A percentile compares a stretch with the other conserved stretches of the same genome.
Evolutionary conservation across 805 yeast species (phyloP).

Genomic region (Pichia insulana): DNA sequence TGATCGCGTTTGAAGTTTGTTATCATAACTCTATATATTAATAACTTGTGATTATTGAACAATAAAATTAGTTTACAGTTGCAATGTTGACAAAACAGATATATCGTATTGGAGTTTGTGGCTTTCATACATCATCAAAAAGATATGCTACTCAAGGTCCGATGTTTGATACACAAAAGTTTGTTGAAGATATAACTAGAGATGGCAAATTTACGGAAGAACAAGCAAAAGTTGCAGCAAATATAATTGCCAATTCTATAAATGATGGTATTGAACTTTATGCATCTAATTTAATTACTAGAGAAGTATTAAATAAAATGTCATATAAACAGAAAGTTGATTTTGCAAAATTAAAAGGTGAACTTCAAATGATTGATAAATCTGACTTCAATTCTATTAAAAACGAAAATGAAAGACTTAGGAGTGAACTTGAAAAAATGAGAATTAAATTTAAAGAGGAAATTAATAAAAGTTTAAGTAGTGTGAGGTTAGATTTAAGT

Average conservation of each 20-base stretch:
- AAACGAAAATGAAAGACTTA: slow-evolving; percentile 79
- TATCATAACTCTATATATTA: too few relatives aligned
- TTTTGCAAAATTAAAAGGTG: slow-evolving; percentile 90
- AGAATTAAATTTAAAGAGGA: slow-evolving; percentile 83
- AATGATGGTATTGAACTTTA: slow-evolving; percentile 73
- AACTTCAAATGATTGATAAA: slow-evolving; percentile 78
- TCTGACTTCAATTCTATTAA: slow-evolving; percentile 74
- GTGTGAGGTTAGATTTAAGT: slow-evolving; percentile 83
- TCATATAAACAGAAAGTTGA: slow-evolving; percentile 96
- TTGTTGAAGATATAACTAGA: slow-evolving; percentile 54
- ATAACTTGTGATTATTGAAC: too few relatives aligned
- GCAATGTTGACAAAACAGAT: neutral
- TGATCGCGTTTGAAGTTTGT: neutral
- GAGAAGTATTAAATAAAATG: slow-evolving; percentile 72
- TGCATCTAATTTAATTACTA: slow-evolving; percentile 71
- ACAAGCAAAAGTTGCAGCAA: slow-evolving; percentile 76
- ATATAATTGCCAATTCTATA: slow-evolving; percentile 62
- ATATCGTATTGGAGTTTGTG: neutral
- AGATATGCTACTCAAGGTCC: slow-evolving; percentile 17
- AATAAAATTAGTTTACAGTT: neutral
- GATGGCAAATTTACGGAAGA: slow-evolving; percentile 58
- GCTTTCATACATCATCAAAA: neutral
- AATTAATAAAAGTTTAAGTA: slow-evolving; percentile 80
- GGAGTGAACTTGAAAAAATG: slow-evolving; percentile 78
- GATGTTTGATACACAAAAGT: slow-evolving; percentile 67